Conservation (phyloP, 352 stramenopile genomes). For the Globisporangium parvum region DNA sequence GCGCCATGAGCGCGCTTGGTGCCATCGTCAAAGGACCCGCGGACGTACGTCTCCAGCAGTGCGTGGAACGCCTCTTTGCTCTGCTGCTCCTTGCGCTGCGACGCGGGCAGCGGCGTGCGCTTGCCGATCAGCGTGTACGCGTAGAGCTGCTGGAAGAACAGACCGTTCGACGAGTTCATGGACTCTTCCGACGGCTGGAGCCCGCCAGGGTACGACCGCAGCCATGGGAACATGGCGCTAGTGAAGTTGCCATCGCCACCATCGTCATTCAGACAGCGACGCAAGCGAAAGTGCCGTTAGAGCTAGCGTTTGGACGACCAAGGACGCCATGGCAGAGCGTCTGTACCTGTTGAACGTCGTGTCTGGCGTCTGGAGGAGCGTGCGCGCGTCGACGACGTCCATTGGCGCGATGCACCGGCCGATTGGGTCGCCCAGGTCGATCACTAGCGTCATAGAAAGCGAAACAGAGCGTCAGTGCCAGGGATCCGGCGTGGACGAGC, state of each 20-base stretch:
- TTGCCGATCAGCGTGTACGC: slow-evolving; percentile 75
- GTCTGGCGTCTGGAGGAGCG: slow-evolving; percentile 59
- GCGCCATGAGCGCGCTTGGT: slow-evolving; percentile 2
- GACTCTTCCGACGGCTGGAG: slow-evolving; percentile 45
- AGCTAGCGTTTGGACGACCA: background rate
- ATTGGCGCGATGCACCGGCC: slow-evolving; percentile 55
- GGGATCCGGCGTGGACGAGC: background rate
- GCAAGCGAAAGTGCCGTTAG: background rate
- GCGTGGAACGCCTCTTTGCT: slow-evolving; percentile 59
- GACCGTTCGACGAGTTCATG: slow-evolving; percentile 54
- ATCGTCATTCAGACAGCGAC: background rate
- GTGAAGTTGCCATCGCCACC: background rate
- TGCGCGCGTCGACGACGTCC: slow-evolving; percentile 74
- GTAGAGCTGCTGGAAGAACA: slow-evolving; percentile 85
- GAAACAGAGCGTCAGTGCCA: background rate
- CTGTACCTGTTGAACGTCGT: slow-evolving; percentile 41
- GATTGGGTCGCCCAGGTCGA: slow-evolving; percentile 66
- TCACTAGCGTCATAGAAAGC: slow-evolving; percentile 21
- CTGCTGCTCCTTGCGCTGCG: slow-evolving; percentile 48
- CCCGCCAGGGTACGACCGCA: slow-evolving; percentile 55
- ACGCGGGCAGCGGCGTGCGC: slow-evolving; percentile 32
- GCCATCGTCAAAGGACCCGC: slow-evolving; percentile 48
- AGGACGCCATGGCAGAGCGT: background rate
- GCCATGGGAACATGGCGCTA: slow-evolving; percentile 72
- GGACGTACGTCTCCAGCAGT: slow-evolving; percentile 62